Conservation (phyloP, 495 filamentous ascomycete genomes). For the Tuber magnatum region DNA sequence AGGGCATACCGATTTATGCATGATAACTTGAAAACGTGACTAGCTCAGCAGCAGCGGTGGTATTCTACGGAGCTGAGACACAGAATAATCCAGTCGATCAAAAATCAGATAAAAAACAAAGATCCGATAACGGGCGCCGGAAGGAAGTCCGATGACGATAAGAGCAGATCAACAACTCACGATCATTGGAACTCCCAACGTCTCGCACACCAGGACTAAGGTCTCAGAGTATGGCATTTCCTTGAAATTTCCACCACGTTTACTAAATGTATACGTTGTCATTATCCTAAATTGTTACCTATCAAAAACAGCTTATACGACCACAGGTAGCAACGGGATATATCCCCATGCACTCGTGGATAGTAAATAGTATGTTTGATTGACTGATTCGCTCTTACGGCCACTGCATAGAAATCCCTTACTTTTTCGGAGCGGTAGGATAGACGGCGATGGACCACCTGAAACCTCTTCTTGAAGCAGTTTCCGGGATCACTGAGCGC, state of each 20-base stretch:
- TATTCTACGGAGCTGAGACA: background rate
- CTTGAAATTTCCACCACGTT: slow-evolving; percentile 2
- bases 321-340: background rate
- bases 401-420: background rate
- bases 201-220: background rate
- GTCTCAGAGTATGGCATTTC: background rate
- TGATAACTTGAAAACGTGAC: background rate
- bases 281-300: background rate
- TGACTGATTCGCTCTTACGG: background rate
- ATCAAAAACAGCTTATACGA: background rate
- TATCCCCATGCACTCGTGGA: background rate
- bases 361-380: background rate
- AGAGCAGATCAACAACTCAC: background rate
- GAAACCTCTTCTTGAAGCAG: background rate
- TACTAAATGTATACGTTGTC: background rate
- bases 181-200: background rate
- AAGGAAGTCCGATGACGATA: background rate
- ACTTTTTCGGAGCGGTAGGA: background rate
- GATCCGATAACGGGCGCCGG: background rate
- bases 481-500: background rate
- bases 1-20: background rate
- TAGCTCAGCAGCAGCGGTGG: background rate
- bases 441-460: background rate
- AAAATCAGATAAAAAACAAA: background rate
- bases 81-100: background rate